Percentiles rank a stretch among this genome's conserved stretches.
These are phyloP conservation scores for Aphanomyces euteiches DNA, from an alignment of 352 stramenopile genomes.

Conservation along the genomic window DNA sequence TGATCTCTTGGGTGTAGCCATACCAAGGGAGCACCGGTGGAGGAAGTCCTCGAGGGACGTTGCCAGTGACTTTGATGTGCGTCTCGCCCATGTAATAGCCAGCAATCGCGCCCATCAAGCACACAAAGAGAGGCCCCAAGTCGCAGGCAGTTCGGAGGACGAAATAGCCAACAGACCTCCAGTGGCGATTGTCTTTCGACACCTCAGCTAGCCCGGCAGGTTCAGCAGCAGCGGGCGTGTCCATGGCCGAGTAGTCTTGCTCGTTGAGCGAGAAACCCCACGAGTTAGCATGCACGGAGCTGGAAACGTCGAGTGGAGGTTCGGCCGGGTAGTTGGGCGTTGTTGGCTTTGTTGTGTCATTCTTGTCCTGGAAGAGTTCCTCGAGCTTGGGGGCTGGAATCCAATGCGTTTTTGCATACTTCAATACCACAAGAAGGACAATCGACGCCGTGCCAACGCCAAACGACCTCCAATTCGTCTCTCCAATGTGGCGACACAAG, in stretches of 20 bases:
- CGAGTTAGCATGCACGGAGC: neutral
- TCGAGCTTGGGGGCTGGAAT: constrained; percentile 11
- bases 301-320: constrained; percentile 7
- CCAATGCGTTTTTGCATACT: constrained; percentile 43
- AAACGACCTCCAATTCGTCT: constrained; percentile 56
- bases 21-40: constrained; percentile 45
- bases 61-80: constrained; percentile 65
- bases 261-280: neutral
- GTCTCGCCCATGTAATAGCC: constrained; percentile 56
- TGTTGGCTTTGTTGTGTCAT: constrained; percentile 34
- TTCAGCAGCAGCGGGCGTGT: neutral
- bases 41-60: constrained; percentile 72
- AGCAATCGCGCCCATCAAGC: constrained; percentile 53
- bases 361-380: neutral
- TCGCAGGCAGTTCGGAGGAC: constrained; percentile 51
- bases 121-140: constrained; percentile 47
- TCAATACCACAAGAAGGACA: constrained; percentile 45
- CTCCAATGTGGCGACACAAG: constrained; percentile 42
- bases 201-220: neutral
- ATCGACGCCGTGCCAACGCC: constrained; percentile 47
- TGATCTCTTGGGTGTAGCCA: constrained; percentile 40
- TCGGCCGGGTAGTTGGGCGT: constrained; percentile 38
- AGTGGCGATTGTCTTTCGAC: neutral
- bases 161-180: constrained; percentile 10
- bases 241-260: neutral